Base-by-base conservation (phyloP, 768 basidiomycete genomes). In the Sarcomyxa edulis region DNA sequence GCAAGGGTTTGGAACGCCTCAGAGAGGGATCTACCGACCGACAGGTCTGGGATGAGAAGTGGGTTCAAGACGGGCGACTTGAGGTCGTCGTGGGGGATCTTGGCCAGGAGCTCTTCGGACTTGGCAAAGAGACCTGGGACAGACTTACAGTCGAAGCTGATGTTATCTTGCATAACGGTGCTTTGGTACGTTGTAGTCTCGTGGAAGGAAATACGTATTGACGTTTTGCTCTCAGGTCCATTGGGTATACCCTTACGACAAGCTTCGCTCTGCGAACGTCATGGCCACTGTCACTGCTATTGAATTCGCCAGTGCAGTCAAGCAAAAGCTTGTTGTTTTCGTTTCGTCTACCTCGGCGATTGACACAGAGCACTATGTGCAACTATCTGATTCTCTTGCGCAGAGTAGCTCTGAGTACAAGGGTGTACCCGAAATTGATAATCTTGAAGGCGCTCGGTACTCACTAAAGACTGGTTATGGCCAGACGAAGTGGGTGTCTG, bases 201-300 rank as follows among this genome's bases (percentile, higher is more conserved):
- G 10, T 18, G 6, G 7, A 1, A 4, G 25, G n/a, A 16, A 26
- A 6, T 25, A 12, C 30, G 11, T 28, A 19, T 42, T n/a, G 26
- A 26, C n/a, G 23, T 21, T 24, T 27, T 24, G 14, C 23, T 21
- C 18, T 22, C 52, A 92, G 90, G 91, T 98, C 10, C 96, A 99
- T 54, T 99, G 96, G 96, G 90, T 99, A 3, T 99, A 96, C 59
- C 92, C 93, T 0, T 99, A 99, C 62, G 84, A 94, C 56, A 91
- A 82, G 56, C 72, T 99, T 8, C 86, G 94, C 6, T 72, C 83
- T 0, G 77, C 94, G 10, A 99, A 99, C 59, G 96, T 98, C n/a
- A 53, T 94, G 8, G 84, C 86, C 0, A 99, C 96, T 5, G 54
- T 99, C 40, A 84, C 86, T 2, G 81, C 82, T 5, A 70, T 96